Base-by-base conservation (phyloP, 2,329 filamentous ascomycete species). In the Thermoascus crustaceus region DNA sequence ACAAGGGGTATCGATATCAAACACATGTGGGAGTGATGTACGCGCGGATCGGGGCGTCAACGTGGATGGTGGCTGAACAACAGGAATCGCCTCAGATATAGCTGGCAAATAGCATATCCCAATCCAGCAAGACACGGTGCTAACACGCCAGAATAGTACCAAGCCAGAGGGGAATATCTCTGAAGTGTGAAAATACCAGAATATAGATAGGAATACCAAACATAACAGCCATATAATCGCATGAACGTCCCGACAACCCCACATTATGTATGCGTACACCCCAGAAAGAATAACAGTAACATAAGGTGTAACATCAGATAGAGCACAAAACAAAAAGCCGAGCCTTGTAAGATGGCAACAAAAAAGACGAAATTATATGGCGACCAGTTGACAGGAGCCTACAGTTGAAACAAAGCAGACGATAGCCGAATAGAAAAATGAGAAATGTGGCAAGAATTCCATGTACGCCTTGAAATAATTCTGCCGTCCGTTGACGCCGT, bases 381-480 rank as follows among this genome's bases (percentile, higher is more conserved):
- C 16, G 13, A 33, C 42, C 44, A 41, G 40, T 23, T 37, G n/a
- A n/a, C n/a, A n/a, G 45, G 38, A 41, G 41, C 45, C 44, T 23
- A 40, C 46, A 52, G 45, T 43, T 48, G 47, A 45, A 46, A 44
- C 45, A 38, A 50, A 54, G 52, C 49, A 51, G 52, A 53, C 54
- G 50, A 50, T 55, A 54, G 45, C 44, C 47, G 37, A 38, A 39
- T 40, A 39, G 43, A 47, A 49, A 49, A 42, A 48, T 54, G 48
- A 39, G 48, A 50, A 44, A 38, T 40, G 32, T 49, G 47, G 40
- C 37, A 47, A 42, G 42, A 45, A 47, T 40, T 43, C 44, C 44
- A 44, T 37, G 52, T 61, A 66, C 49, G 67, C 63, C 38, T 65
- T 73, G 45, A 78, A 61, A 42, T 38, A 26, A 39, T 38, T 42